phyloP scores from a whole-genome alignment of 495 filamentous ascomycete genomes.

The Amniculicola lignicola region DNA sequence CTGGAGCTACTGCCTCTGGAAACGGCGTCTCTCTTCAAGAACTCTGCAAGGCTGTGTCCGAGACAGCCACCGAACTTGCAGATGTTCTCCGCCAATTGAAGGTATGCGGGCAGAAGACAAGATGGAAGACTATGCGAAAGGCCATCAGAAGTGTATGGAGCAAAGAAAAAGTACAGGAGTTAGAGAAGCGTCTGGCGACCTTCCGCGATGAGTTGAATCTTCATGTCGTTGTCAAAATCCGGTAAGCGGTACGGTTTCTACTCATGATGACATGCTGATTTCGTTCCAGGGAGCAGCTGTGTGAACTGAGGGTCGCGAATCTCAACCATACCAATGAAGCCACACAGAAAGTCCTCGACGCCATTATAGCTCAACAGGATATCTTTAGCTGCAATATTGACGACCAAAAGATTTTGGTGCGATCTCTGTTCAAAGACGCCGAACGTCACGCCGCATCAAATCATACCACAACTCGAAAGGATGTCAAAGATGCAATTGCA shows the following conservation, averaged over 20 bases:
- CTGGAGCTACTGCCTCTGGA: neutral
- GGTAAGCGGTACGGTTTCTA: neutral
- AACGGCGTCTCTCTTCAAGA: neutral
- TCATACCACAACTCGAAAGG: too few species aligned
- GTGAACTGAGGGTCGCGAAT: neutral
- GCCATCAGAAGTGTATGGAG: conserved; percentile 8
- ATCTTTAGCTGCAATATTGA: neutral
- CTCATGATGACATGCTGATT: neutral
- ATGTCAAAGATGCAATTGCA: neutral
- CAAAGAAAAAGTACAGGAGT: conserved; percentile 3
- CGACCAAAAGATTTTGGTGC: neutral
- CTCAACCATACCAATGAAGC: neutral
- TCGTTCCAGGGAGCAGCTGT: neutral
- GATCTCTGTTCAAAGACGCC: neutral
- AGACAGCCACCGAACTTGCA: neutral
- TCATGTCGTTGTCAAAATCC: neutral
- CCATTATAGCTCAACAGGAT: neutral
- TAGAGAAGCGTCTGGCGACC: neutral
- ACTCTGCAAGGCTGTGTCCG: neutral
- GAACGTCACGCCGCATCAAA: neutral
- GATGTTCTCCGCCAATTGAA: conserved; percentile 1
- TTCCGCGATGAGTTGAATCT: neutral
- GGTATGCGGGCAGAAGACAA: neutral
- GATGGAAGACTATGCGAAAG: conserved; percentile 5
- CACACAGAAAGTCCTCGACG: neutral